Evolutionary conservation across 129 eudicot genomes (phyloP).

Genomic region (Dittrichia graveolens): DNA sequence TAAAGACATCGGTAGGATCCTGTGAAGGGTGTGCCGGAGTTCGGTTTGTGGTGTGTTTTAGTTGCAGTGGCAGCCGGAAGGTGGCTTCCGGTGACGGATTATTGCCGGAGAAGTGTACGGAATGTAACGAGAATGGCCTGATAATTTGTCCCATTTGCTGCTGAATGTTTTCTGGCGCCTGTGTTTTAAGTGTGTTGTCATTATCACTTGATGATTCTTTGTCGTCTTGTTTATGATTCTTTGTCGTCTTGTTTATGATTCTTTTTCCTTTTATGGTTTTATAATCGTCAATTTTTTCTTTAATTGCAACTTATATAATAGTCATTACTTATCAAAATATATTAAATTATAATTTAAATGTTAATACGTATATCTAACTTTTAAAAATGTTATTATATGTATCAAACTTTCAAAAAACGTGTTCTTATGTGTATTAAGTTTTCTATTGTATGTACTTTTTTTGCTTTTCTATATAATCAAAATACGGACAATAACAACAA

Average conservation of each 20-base stretch:
- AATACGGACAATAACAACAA: too few relatives aligned
- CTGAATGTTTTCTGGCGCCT: constrained; percentile 36
- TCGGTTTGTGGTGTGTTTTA: constrained; percentile 69
- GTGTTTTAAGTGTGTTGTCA: constrained; percentile 29
- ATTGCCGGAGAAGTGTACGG: constrained; percentile 41
- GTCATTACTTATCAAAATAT: too few relatives aligned
- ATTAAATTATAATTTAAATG: too few relatives aligned
- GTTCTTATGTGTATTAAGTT: too few relatives aligned
- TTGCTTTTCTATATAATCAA: too few relatives aligned
- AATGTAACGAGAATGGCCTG: constrained; percentile 88
- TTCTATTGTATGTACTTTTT: too few relatives aligned
- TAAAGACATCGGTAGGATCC: constrained; percentile 35
- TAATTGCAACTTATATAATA: background rate
- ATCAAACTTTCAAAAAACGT: too few relatives aligned
- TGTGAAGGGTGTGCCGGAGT: constrained; percentile 76
- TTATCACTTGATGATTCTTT: constrained; percentile 31
- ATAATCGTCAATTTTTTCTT: background rate
- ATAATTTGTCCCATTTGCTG: constrained; percentile 76
- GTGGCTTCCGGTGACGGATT: constrained; percentile 41
- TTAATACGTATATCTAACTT: too few relatives aligned
- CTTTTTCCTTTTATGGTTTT: constrained; percentile 22
- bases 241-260: too few relatives aligned
- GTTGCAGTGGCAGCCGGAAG: constrained; percentile 77
- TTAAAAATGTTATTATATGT: too few relatives aligned
- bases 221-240: background rate